Evolutionary conservation across 768 basidiomycete species (phyloP), one percentile per base, ranked within the genome.

Genomic region (Suillus hirtellus): DNA sequence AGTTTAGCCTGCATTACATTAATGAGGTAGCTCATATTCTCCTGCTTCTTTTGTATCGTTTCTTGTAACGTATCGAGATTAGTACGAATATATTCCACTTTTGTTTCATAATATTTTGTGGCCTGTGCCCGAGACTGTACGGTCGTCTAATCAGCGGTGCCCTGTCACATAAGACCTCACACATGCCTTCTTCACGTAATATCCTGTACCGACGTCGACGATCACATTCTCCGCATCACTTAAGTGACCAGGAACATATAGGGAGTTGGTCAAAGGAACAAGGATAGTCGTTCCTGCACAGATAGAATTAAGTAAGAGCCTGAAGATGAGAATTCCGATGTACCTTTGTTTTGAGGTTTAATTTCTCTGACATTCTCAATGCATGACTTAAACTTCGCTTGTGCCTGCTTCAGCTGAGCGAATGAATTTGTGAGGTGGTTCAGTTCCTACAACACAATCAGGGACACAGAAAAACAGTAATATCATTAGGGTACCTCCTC

Each of bases 131-230:
- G 89, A 8, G 89, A 89, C 96, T 99, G 73, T n/a, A 53, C 12
- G 8, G n/a, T 40, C 24, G 60, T 35, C 59, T 15, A 62, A 31
- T 44, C 35, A 40, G 52, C 19, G 40, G 35, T 8, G 55, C 12
- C n/a, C n/a, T 56, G 24, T 27, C 14, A 14, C 43, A 67, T 34
- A 60, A 60, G 24, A 60, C 35, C 47, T 49, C 24, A 31, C 24
- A 61, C 80, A 50, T 54, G 93, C 97, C 84, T 99, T 99, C 77
- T 93, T 88, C 19, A 99, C 92, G 68, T 89, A 98, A 76, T 98
- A 99, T 0, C 97, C 96, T 0, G 96, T 99, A 1, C 97, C 97
- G 34, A 99, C 83, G 73, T 99, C 97, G 44, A 99, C 86, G 65
- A 99, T 89, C 54, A 99, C 96, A 68, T 93, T 85, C 52, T 95